Conservation (phyloP, 805 yeast genomes). For the Zygosaccharomyces gambellarensis region DNA sequence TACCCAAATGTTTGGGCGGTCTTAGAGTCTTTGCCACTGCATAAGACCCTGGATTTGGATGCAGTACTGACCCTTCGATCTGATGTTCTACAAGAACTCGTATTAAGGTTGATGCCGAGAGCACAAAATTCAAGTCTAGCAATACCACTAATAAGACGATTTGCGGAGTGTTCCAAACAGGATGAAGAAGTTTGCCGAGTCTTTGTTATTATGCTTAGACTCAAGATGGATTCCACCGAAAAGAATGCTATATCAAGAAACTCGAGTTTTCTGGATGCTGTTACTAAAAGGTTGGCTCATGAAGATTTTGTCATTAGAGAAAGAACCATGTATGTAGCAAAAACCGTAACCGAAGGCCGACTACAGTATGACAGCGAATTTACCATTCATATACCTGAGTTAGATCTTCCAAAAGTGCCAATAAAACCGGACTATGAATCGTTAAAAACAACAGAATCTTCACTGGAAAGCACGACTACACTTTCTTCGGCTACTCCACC, state of each 20-base stretch:
- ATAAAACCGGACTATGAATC: slow-evolving; percentile 7
- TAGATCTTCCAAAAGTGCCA: slow-evolving; percentile 4
- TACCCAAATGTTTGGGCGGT: slow-evolving; percentile 10
- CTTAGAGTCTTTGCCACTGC: slow-evolving; percentile 12
- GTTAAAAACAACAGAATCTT: background rate
- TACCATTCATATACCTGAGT: slow-evolving; percentile 19
- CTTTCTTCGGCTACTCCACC: background rate
- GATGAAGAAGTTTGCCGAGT: slow-evolving; percentile 26
- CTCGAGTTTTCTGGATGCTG: slow-evolving; percentile 23
- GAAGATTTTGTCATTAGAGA: slow-evolving; percentile 25
- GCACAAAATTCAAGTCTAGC: background rate
- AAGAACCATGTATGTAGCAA: slow-evolving; percentile 35
- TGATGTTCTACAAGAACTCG: slow-evolving; percentile 14
- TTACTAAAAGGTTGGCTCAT: slow-evolving; percentile 28
- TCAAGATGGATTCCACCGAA: slow-evolving; percentile 7
- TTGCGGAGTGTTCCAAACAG: slow-evolving; percentile 10
- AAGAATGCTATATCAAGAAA: slow-evolving; percentile 15
- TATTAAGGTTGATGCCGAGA: slow-evolving; percentile 15
- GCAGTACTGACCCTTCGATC: slow-evolving; percentile 16
- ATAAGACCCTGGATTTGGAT: slow-evolving; percentile 9
- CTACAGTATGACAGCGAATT: slow-evolving; percentile 31
- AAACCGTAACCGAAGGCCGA: slow-evolving; percentile 22
- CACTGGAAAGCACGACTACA: background rate
- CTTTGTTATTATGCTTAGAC: slow-evolving; percentile 15
- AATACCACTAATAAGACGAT: slow-evolving; percentile 7